These are phyloP conservation scores for Candida caryicola DNA, from an alignment of 805 yeast species.

Conservation along the genomic window DNA sequence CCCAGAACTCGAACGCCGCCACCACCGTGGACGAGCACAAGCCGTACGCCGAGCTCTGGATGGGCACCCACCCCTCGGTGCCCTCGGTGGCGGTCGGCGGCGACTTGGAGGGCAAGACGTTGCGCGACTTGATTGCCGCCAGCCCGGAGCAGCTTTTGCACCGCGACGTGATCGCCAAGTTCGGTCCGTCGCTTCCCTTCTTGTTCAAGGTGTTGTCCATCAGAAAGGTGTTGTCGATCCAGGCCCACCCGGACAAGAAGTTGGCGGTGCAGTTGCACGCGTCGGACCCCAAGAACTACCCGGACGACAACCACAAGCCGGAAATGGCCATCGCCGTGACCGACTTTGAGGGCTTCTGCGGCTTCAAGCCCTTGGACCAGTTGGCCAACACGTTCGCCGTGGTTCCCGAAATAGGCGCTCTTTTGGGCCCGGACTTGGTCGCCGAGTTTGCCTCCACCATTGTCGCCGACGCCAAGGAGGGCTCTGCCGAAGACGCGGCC, in stretches of 20 bases:
- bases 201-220: slow-evolving; percentile 92
- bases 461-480: slow-evolving; percentile 42
- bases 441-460: slow-evolving; percentile 51
- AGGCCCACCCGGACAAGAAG: slow-evolving; percentile 95
- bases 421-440: slow-evolving; percentile 66
- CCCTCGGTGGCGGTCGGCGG: slow-evolving; percentile 63
- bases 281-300: slow-evolving; percentile 88
- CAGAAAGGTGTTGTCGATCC: slow-evolving; percentile 88
- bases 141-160: slow-evolving; percentile 64
- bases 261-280: slow-evolving; percentile 75
- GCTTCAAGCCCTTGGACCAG: slow-evolving; percentile 86
- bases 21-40: slow-evolving; percentile 63
- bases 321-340: slow-evolving; percentile 99
- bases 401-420: slow-evolving; percentile 71
- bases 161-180: slow-evolving; percentile 54
- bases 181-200: slow-evolving; percentile 83
- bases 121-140: slow-evolving; percentile 64
- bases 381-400: slow-evolving; percentile 64
- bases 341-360: slow-evolving; percentile 95
- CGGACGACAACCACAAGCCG: slow-evolving; percentile 98
- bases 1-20: slow-evolving; percentile 62
- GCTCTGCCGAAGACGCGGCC: slow-evolving; percentile 48
- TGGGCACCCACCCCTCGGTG: slow-evolving; percentile 96
- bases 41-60: slow-evolving; percentile 98
- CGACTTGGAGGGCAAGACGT: slow-evolving; percentile 43